Conservation (phyloP, 192 early-diverging fungal genomes). For the Podila epigama region DNA sequence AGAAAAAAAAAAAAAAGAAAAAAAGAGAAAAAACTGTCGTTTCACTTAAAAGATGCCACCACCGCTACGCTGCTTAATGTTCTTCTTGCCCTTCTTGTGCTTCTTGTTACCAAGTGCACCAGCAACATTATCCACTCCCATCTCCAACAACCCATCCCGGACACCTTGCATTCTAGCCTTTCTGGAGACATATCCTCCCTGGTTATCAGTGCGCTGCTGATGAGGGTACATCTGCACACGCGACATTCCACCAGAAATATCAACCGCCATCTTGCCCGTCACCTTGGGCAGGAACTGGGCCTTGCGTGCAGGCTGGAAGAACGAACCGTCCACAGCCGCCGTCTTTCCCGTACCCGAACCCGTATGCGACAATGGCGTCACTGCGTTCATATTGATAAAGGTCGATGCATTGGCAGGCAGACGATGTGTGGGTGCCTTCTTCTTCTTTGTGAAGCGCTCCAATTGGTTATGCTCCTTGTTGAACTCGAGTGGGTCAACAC, state of each 20-base stretch:
- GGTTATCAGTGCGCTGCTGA: conserved; percentile 55
- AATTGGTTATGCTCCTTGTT: conserved; percentile 84
- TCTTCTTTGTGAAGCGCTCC: conserved; percentile 58
- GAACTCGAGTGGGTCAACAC: conserved; percentile 69
- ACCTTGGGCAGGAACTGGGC: conserved; percentile 41
- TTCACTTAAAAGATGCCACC: conserved; percentile 51
- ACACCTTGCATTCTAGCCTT: conserved; percentile 42
- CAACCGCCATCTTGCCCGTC: conserved; percentile 45
- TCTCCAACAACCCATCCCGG: conserved; percentile 26
- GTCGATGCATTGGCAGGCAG: conserved; percentile 58
- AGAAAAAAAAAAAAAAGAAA: neutral
- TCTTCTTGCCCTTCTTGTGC: conserved; percentile 81
- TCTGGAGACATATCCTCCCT: conserved; percentile 50
- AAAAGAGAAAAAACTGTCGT: conserved; percentile 37
- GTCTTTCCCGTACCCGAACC: conserved; percentile 54
- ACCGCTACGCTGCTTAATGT: conserved; percentile 76
- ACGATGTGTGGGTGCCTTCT: conserved; percentile 46
- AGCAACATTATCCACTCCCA: conserved; percentile 38
- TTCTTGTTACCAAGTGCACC: conserved; percentile 59
- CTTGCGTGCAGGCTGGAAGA: conserved; percentile 50
- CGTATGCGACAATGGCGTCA: conserved; percentile 49
- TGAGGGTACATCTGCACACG: conserved; percentile 72
- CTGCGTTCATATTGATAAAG: conserved; percentile 61
- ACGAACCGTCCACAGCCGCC: conserved; percentile 60
- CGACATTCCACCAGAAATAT: conserved; percentile 46